Base-by-base conservation (phyloP, 2,329 filamentous ascomycete genomes). In the Aspergillus sp. region DNA sequence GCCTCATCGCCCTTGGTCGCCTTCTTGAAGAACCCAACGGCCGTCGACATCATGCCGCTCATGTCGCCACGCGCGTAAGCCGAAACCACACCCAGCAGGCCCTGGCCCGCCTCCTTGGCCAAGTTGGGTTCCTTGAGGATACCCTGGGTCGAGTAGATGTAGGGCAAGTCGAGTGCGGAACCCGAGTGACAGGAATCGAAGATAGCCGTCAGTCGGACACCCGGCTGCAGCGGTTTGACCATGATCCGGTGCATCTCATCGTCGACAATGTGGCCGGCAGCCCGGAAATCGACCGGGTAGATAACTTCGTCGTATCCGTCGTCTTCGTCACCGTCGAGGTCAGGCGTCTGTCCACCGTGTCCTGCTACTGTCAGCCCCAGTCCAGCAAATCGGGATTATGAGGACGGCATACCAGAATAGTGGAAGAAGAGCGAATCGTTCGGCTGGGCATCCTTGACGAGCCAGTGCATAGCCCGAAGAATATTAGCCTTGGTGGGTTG, bases 341-440 rank as follows among this genome's bases (percentile, higher is more conserved):
- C 90, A 65, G 88, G 83, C 6, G 88, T 90, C 75, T 92, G 90
- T 62, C 90, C 90, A 66, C 90, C 90, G 71, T 92, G 90, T 42
- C 90, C 88, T 88, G 62, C 38, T 51, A 25, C 23, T 11, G 23
- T 51, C 60, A 58, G 50, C 25, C 5, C 52, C 19, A 30, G 15
- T 36, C 52, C 13, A 21, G 8, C 23, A 47, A 13, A 17, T 25
- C 25, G 2, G 21, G 13, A 21, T 17, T 19, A 32, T 44, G 13
- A 21, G 30, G 2, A 23, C 7, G 41, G 73, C 85, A 68, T 78
- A 92, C 90, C 92, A 41, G 93, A 96, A 76, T 96, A 98, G 78
- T 98, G 94, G 81, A 98, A 97, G 80, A 98, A 98, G 6, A 98
- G 84, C 4, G 94, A 96, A 74, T 98, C 94, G 73, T 97, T 96